Evolutionary conservation across 1,284 basidiomycete genomes (phyloP), one percentile per base, ranked within the genome.

Genomic region (Ustilago shanxiensis): DNA sequence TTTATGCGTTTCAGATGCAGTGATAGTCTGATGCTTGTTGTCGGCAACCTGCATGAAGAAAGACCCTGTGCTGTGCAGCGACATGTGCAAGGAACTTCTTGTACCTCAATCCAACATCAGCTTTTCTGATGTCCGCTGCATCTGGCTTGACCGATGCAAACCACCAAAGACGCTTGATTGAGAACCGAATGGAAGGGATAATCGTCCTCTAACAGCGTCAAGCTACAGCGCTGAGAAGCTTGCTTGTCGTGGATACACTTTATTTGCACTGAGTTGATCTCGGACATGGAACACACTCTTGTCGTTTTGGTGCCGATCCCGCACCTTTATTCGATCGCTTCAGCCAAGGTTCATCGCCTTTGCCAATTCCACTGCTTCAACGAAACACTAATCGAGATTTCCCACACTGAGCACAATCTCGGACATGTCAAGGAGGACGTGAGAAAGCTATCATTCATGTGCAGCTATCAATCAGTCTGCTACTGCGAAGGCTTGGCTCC

Each of bases 401-500:
- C n/a, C n/a, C 13, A 39, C 37, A 39, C 37, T 33, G 31, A 33
- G 31, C 31, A 33, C 31, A 33, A 11, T 39, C 37, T n/a, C n/a
- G n/a, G 13, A 14, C 37, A n/a, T 16, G 37, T 16, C 9, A 16
- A 39, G 18, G 31, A 33, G 11, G 31, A 33, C 11, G 31, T 7
- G 11, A 33, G 31, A 33, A 33, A 31, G 11, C 3, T 29, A 18
- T 8, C 18, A 31, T 51, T 29, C 9, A 18, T 29, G 55, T 20
- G 55, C 39, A 26, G 6, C 41, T n/a, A 16, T 16, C 6, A 20
- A 47, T 20, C 2, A 22, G 44, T 8, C 31, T 57, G n/a, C 20
- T 20, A 55, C 18, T 66, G 50, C 24, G 39, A 31, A 7, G 70
- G 14, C 65, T 62, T 72, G 8, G 39, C 20, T 18, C 22, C 70